phyloP scores from a whole-genome alignment of 352 stramenopile genomes.

The Thalassiosira exigua region DNA sequence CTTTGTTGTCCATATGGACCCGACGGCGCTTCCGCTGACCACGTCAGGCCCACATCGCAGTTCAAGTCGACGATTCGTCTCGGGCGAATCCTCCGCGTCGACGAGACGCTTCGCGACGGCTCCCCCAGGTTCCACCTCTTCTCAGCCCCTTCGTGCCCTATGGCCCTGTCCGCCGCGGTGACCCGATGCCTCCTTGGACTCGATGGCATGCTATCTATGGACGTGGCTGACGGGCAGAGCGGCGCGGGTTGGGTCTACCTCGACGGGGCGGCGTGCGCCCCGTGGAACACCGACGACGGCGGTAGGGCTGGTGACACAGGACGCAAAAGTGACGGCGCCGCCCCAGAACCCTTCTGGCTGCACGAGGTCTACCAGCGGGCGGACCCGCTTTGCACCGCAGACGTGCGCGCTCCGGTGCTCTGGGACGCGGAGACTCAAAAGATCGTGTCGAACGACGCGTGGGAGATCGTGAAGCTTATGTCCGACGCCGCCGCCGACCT shows the following conservation, averaged over 20 bases:
- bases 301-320: no score
- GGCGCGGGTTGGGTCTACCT: slow-evolving; percentile 26
- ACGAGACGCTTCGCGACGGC: slow-evolving; percentile 15
- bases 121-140: slow-evolving; percentile 33
- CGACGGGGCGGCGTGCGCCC: slow-evolving; percentile 9
- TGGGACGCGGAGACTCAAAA: slow-evolving; percentile 27
- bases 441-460: slow-evolving; percentile 38
- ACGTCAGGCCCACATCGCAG: no score
- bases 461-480: slow-evolving; percentile 31
- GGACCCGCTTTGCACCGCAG: slow-evolving; percentile 4
- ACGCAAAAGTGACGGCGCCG: neutral
- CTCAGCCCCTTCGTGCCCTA: slow-evolving; percentile 4
- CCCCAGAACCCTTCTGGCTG: slow-evolving; percentile 22
- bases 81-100: neutral
- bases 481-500: slow-evolving; percentile 1
- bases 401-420: slow-evolving; percentile 20
- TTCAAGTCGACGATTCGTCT: neutral
- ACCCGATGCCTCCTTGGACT: slow-evolving; percentile 20
- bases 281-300: slow-evolving; percentile 24
- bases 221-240: slow-evolving; percentile 30
- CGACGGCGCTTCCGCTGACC: no score
- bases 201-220: slow-evolving; percentile 28
- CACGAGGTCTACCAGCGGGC: slow-evolving; percentile 30
- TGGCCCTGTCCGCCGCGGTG: neutral
- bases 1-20: neutral